A percentile compares a stretch with the other conserved stretches of the same genome.
These are phyloP conservation scores for Plasmodium fragile DNA, from an alignment of 169 alveolate genomes.

Conservation along the genomic window DNA sequence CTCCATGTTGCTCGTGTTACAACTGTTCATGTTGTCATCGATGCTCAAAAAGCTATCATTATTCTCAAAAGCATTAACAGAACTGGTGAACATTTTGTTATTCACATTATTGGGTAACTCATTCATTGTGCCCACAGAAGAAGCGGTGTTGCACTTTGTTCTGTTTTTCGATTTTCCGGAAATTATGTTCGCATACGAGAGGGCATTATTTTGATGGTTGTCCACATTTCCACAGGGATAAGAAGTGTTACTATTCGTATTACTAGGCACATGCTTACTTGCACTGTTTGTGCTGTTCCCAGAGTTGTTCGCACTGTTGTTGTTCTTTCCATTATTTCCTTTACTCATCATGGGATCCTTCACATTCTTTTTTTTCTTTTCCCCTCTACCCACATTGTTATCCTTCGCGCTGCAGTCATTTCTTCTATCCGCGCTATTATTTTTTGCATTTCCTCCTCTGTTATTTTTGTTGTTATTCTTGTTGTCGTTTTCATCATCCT, in stretches of 20 bases:
- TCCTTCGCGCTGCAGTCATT: neutral
- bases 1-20: slow-evolving; percentile 14
- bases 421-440: slow-evolving; percentile 1
- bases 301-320: neutral
- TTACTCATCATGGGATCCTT: neutral
- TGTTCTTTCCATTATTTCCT: neutral
- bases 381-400: neutral
- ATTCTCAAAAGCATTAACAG: slow-evolving; percentile 11
- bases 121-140: slow-evolving; percentile 27
- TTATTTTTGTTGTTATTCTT: neutral
- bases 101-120: slow-evolving; percentile 19
- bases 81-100: slow-evolving; percentile 12
- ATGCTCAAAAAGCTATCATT: slow-evolving; percentile 30
- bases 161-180: neutral
- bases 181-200: neutral
- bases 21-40: slow-evolving; percentile 31
- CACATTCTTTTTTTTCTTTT: neutral
- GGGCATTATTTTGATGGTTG: slow-evolving; percentile 8
- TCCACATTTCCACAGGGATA: neutral
- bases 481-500: neutral
- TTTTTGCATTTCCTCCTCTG: slow-evolving; percentile 14
- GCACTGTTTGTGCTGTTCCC: neutral
- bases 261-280: neutral
- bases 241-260: neutral
- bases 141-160: slow-evolving; percentile 2